A percentile compares a stretch with the other conserved stretches of the same genome.
Conservation (phyloP, 2,329 filamentous ascomycete genomes). For the Cercospora nicotianae region DNA sequence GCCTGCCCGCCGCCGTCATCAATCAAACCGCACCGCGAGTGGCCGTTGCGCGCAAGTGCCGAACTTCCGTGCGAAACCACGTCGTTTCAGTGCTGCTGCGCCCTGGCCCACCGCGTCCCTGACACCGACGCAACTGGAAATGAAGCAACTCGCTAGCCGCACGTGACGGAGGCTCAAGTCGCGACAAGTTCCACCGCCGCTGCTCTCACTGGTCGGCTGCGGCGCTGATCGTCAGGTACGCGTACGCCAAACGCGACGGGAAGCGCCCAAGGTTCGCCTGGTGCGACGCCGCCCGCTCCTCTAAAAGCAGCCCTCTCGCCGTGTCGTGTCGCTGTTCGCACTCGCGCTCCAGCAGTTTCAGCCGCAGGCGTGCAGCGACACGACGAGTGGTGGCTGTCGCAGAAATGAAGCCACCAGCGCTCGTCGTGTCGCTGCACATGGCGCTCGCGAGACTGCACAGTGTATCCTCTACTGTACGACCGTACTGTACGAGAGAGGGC, state of each 20-base stretch:
- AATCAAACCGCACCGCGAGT: neutral
- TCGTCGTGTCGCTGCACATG: neutral
- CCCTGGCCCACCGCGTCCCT: neutral
- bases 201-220: neutral
- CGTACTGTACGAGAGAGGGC: neutral
- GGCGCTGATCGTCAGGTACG: conserved; percentile 3
- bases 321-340: neutral
- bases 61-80: neutral
- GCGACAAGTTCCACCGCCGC: neutral
- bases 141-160: neutral
- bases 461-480: neutral
- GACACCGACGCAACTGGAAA: neutral
- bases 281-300: neutral
- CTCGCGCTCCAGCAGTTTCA: neutral
- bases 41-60: neutral
- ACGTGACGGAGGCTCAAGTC: neutral
- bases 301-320: neutral
- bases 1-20: neutral
- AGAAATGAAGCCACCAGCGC: neutral
- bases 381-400: neutral
- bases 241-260: neutral
- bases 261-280: neutral
- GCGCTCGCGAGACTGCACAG: neutral
- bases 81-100: conserved; percentile 1
- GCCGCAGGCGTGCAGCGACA: neutral